A percentile compares a stretch with the other conserved stretches of the same genome.
Evolutionary conservation across 1,284 basidiomycete species (phyloP).

Genomic region (Irpex sp.): DNA sequence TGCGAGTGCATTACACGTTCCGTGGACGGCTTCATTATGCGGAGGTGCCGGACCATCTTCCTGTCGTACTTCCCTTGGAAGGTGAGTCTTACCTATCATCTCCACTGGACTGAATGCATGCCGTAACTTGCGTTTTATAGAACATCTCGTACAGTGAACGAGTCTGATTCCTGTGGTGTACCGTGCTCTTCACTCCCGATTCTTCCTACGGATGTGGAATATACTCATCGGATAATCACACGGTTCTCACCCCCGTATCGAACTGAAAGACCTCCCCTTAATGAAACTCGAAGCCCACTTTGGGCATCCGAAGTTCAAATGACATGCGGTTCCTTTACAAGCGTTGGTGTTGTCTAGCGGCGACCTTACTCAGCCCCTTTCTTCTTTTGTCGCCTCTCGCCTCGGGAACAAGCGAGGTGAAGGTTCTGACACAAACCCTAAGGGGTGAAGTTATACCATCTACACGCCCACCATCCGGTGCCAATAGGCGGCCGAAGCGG

Average conservation of each 20-base stretch:
- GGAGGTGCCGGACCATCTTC: slow-evolving; percentile 66
- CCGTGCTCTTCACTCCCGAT: not conserved
- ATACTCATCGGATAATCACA: not conserved
- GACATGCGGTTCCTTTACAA: no score
- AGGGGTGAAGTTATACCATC: not conserved
- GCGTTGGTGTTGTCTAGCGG: no score
- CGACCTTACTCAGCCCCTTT: no score
- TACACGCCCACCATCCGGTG: not conserved
- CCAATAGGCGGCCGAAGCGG: not conserved
- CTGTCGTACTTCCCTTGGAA: slow-evolving; percentile 75
- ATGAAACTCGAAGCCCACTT: not conserved
- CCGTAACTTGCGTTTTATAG: not conserved
- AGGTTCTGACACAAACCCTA: no score
- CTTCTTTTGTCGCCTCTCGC: no score
- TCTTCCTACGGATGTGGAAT: not conserved
- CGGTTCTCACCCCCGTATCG: not conserved
- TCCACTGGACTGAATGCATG: not conserved
- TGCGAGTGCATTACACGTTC: slow-evolving; percentile 79
- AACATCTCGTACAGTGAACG: slow-evolving; percentile 3
- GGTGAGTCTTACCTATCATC: slow-evolving; percentile 41
- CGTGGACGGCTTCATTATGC: slow-evolving; percentile 71
- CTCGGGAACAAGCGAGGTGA: no score
- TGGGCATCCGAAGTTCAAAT: no score
- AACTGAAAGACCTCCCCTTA: not conserved
- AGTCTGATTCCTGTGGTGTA: not conserved